These are phyloP conservation scores for Trichoderma atrobrunneum DNA, from an alignment of 2,329 filamentous ascomycete species.

Conservation along the genomic window DNA sequence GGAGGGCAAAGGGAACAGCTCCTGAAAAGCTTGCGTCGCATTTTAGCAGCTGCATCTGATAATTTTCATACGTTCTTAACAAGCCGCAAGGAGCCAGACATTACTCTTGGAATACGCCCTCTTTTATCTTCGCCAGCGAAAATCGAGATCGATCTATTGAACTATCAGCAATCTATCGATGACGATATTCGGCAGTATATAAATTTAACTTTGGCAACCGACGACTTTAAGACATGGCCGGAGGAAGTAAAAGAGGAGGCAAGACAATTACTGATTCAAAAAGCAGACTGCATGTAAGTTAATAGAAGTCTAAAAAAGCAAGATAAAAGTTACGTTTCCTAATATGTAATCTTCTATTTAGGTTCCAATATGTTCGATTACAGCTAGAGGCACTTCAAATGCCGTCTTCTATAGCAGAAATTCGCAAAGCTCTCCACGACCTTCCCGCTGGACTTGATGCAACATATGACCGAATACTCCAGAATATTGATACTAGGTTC, in stretches of 20 bases:
- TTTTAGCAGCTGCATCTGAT: background rate
- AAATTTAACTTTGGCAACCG: background rate
- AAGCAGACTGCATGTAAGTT: background rate
- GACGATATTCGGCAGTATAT: background rate
- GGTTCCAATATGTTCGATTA: background rate
- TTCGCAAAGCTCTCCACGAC: background rate
- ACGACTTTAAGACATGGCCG: background rate
- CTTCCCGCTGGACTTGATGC: background rate
- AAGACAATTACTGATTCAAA: background rate
- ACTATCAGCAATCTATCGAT: background rate
- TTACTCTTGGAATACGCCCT: background rate
- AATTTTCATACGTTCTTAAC: background rate
- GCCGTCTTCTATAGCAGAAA: background rate
- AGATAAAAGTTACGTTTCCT: too few relatives aligned
- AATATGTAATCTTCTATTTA: background rate
- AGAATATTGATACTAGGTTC: background rate
- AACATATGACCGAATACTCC: background rate
- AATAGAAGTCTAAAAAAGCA: background rate
- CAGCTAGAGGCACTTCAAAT: background rate
- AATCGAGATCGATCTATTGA: background rate
- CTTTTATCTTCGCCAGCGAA: background rate
- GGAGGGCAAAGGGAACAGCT: background rate
- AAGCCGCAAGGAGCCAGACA: background rate
- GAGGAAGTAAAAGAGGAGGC: background rate
- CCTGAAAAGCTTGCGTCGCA: background rate